Evolutionary conservation across 768 basidiomycete species (phyloP), one percentile per base, ranked within the genome.

Genomic region (Tephrocybe rancida): DNA sequence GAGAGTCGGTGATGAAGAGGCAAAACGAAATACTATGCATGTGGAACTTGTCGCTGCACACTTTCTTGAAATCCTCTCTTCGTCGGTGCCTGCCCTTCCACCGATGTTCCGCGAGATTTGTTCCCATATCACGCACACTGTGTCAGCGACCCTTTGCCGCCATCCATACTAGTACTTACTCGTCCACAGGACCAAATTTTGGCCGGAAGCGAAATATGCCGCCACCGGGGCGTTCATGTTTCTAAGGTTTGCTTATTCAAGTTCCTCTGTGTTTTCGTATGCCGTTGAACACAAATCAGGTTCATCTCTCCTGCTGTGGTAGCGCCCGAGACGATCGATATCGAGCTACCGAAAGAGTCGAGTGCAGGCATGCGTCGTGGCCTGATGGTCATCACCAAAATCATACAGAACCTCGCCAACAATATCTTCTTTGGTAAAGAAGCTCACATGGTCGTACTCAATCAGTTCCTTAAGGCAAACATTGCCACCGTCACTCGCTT

Each of bases 341-440:
- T 97, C 34, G 87, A 92, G 56, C 64, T 92, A 0, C 88, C 90
- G 0, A 78, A 79, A 54, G 88, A 87, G 32, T 77, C 80, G 32
- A 72, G 77, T 35, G 61, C 61, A 1, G 75, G 80, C 25, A 77
- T 90, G 48, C 86, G 90, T 16, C 84, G 89, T 37, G 93, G 91
- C 16, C 74, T 96, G 13, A 87, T 91, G 78, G 74, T 90, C 43
- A 88, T 97, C 57, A 90, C 92, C 39, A 97, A 95, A 72, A 86
- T 95, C 52, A 86, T 97, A 42, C 94, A 96, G 69, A 95, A 92
- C 63, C 71, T 97, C 26, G 94, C 94, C 18, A 98, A 97, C 71
- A 96, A 97, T 61, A 88, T 95, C 44, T 85, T 92, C 63, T 96
- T 96, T 60, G 92, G 90, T 10, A 95, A 95, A 67, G 94, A 96